Base-by-base conservation (phyloP, 73 alveolate genomes). In the Paraurostyla sp. region DNA sequence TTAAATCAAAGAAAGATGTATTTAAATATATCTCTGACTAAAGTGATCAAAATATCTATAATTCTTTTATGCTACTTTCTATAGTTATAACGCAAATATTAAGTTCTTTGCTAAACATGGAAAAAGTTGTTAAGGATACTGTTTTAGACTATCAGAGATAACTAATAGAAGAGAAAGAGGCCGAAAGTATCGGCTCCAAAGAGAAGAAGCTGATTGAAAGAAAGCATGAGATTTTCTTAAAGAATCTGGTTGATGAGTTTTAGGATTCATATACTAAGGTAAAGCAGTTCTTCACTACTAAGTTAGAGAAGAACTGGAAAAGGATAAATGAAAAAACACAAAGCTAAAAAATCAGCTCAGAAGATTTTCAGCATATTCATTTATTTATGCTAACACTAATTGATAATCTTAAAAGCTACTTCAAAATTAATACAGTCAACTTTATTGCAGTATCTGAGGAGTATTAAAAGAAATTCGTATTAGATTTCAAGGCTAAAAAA, bases 401-500 rank as follows among this genome's bases (percentile, higher is more conserved):
- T 11, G 86, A 87, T 33, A 51, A 69, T 22, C 40, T 82, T 0
- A 52, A 65, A 25, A 57, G 65, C 41, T 78, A 87, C 40, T 87
- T 75, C 76, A 54, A 51, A 20, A 87, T 73, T 6, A 76, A 75
- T 52, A 27, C 62, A 54, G 60, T 56, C 0, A 76, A 87, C 33
- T 52, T 81, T 15, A 20, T 38, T 13, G 27, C 81, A 0, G 36
- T 52, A 20, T 51, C 85, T 16, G 93, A 87, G 57, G 90, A 52
- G 33, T 65, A 87, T 52, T 46, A 73, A 76, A 87, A 87, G 90
- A 58, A 76, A 20, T 87, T 52, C 40, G 62, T 87, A 29, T 58
- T 54, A 54, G 93, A 87, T 51, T 41, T 87, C 49, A 73, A 65
- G 32, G 32, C 89, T 0, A 87, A 87, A 60, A 87, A 87, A 45